Base-by-base conservation (phyloP, 306 rosid genomes). In the Cicer chorassanicum region DNA sequence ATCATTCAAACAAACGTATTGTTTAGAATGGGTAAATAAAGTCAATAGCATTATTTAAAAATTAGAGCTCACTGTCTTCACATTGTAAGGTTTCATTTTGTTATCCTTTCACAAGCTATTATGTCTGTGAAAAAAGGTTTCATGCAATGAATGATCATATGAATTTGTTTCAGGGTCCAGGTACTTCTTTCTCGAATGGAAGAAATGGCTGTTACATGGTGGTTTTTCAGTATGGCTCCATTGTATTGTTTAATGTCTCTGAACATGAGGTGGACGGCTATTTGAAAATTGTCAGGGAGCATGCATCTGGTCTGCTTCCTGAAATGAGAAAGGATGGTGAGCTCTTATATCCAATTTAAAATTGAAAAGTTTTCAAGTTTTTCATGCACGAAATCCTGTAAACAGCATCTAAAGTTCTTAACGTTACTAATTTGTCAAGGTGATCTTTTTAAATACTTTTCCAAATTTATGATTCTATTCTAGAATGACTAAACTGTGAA, bases 311-410 rank as follows among this genome's bases (percentile, higher is more conserved):
- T 61, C 76, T 90, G 80, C 90, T 95, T 54, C 96, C 98, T 72
- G 99, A 95, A 80, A 95, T 87, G 99, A 92, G 97, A 87, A 92
- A 90, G 84, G 98, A 95, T 46, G 99, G 99, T 95, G 76, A 85
- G 91, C 57, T 81, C 50, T 70, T 57, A 18, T 75, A 14, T 81
- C 63, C 57, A 16, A 43, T 70, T 57, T 64, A 56, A 9, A 48
- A 55, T 77, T 79, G 50, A 5, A 57, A 9, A n/a, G 43, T 56
- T 38, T 83, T 60, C 34, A 12, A 9, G 10, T 50, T 60, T 76
- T 44, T 38, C 21, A 8, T 53, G 54, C 39, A 69, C 12, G 42
- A 42, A 36, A 34, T 36, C 66, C 59, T 70, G 21, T 70, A 42
- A 46, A 50, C 29, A 6, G 36, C 5, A 38, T 63, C 5, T 72